Conservation (phyloP, 257 asterid genomes). For the Phtheirospermum japonicum region DNA sequence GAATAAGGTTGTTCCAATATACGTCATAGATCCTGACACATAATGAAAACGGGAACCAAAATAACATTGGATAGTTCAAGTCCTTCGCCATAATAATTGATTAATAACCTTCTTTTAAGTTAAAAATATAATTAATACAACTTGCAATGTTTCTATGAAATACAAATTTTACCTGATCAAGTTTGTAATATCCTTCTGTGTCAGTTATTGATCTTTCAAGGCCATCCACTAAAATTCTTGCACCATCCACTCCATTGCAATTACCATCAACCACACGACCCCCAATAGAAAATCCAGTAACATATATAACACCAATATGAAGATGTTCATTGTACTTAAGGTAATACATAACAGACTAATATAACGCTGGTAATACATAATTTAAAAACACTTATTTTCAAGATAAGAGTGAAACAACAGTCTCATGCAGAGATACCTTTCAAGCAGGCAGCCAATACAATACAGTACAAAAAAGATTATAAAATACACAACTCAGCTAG, state of each 20-base stretch:
- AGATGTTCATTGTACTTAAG: too few species aligned
- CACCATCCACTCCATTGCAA: constrained; percentile 75
- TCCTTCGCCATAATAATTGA: too few species aligned
- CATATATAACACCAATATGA: constrained; percentile 45
- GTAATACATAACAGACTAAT: not conserved
- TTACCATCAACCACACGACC: constrained; percentile 92
- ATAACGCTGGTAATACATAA: constrained; percentile 20
- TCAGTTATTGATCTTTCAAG: constrained; percentile 79
- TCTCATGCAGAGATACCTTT: constrained; percentile 6
- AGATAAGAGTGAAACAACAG: not conserved
- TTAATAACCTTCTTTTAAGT: too few species aligned
- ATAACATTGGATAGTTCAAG: too few species aligned
- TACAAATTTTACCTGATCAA: constrained; percentile 78
- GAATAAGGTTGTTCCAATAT: too few species aligned
- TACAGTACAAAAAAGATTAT: not conserved
- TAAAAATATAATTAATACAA: too few species aligned
- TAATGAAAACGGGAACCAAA: too few species aligned
- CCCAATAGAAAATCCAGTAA: constrained; percentile 97
- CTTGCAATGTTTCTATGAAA: constrained; percentile 2
- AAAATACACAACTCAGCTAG: not conserved
- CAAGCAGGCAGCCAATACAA: constrained; percentile 17
- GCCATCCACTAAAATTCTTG: too few species aligned
- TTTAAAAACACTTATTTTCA: constrained; percentile 3
- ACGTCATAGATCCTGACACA: too few species aligned
- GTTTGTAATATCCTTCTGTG: constrained; percentile 83